Base-by-base conservation (phyloP, 1,139 yeast genomes). In the Protomyces arabidopsidicola region DNA sequence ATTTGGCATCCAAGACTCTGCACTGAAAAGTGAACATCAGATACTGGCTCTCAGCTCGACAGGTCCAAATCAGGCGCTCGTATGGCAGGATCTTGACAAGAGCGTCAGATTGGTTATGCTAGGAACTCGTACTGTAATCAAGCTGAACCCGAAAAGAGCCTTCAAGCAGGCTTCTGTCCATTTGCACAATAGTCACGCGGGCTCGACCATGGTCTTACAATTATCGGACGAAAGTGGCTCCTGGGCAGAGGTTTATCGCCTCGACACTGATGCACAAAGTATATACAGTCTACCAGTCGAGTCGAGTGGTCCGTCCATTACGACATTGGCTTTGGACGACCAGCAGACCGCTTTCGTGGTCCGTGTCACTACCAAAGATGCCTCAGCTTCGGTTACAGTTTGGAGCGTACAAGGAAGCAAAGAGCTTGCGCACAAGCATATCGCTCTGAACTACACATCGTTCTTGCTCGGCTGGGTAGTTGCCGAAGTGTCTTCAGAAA, bases 401-500 rank as follows among this genome's bases (percentile, higher is more conserved):
- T 27, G 55, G 39, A 22, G 42, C 55, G 16, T 16, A 12, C 42
- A 16, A 10, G 31, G 16, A 6, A n/a, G 31, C 36, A 31, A 20
- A 9, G 14, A 9, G 14, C 18, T 51, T 14, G 16, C 14, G 14
- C 14, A 9, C 38, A 22, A 3, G 6, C 42, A 31, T 10, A n/a
- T 31, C 20, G 10, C 16, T 9, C 16, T 52, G 14, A 34, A 27
- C 2, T 10, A 38, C 16, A 14, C 42, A 12, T n/a, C 42, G 24
- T 27, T 27, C 9, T 10, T 14, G 24, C 14, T 52, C 20, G 12
- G n/a, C 16, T 12, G 22, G 22, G 16, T 16, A n/a, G 24, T 8
- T 27, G 60, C 55, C 27, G 60, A 57, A 18, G 38, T 45, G 10
- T 55, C 57, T 27, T 10, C 14, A 24, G 38, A 45, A 14, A 16